Evolutionary conservation across 768 basidiomycete species (phyloP).

Genomic region (Hygrophorus pudorinus): DNA sequence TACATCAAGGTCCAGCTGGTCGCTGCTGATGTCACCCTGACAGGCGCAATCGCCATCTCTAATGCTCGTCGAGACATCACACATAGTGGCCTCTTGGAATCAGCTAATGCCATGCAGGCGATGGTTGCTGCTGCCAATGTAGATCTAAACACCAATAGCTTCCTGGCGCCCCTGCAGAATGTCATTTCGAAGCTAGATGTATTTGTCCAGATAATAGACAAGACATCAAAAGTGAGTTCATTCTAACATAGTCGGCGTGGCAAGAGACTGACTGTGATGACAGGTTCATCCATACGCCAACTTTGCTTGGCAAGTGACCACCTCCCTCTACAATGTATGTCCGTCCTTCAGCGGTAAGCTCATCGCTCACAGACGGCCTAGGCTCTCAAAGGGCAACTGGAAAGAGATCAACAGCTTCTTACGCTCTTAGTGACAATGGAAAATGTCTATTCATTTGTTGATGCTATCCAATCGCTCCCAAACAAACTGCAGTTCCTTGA

Average conservation of each 20-base stretch:
- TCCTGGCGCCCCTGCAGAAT: not conserved
- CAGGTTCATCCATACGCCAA: conserved; percentile 7
- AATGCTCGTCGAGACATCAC: not conserved
- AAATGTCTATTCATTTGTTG: conserved; percentile 21
- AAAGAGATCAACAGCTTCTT: conserved; percentile 15
- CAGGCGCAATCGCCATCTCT: not conserved
- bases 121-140: not conserved
- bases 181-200: not conserved
- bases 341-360: too few relatives aligned
- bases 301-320: conserved; percentile 7
- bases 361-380: conserved; percentile 9
- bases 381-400: conserved; percentile 20
- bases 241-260: not conserved
- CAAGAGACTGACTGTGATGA: not conserved
- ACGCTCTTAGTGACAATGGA: conserved; percentile 21
- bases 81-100: not conserved
- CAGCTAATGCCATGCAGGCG: not conserved
- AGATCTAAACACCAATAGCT: not conserved
- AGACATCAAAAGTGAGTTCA: not conserved
- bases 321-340: conserved; percentile 3
- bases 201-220: not conserved
- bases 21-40: not conserved
- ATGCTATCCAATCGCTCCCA: conserved; percentile 17
- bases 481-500: conserved; percentile 20
- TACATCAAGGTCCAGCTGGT: not conserved